These are phyloP conservation scores for Pichia cabralensis DNA, from an alignment of 805 yeast genomes.

Conservation along the genomic window DNA sequence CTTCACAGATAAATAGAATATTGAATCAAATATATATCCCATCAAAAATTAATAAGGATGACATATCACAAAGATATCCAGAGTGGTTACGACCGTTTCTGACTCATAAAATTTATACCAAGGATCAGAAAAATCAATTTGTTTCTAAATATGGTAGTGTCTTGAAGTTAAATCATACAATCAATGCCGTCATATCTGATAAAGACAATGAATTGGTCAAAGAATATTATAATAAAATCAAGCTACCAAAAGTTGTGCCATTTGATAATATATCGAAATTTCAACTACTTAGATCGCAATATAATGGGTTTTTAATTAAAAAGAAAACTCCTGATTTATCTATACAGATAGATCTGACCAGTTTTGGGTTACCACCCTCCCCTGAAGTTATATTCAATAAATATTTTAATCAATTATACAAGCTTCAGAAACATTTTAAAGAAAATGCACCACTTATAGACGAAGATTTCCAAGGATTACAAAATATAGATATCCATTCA, in stretches of 20 bases:
- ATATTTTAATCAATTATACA: constrained; percentile 9
- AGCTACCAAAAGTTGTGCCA: not conserved
- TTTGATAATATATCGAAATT: too few species aligned
- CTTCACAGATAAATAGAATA: too few species aligned
- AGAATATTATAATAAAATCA: not conserved
- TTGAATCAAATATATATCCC: too few species aligned
- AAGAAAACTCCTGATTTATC: constrained; percentile 10
- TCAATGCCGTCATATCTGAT: not conserved
- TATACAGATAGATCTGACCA: constrained; percentile 12
- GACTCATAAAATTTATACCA: not conserved
- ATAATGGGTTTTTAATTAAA: constrained; percentile 8
- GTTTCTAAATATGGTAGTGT: constrained; percentile 1
- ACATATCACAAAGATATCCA: not conserved
- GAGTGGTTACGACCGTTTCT: constrained; percentile 1
- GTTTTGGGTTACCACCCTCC: constrained; percentile 17
- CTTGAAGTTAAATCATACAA: constrained; percentile 1
- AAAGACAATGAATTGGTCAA: not conserved
- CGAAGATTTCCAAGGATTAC: constrained; percentile 13
- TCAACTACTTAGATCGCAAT: too few species aligned
- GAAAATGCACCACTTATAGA: constrained; percentile 13
- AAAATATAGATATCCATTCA: constrained; percentile 5
- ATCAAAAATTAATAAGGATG: too few species aligned
- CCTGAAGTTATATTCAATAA: constrained; percentile 12
- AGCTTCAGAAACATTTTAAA: constrained; percentile 9
- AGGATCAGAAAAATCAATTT: not conserved